Evolutionary conservation across 225 moss, liverwort and hornwort genomes (phyloP).

Genomic region (Bryum argenteum): DNA sequence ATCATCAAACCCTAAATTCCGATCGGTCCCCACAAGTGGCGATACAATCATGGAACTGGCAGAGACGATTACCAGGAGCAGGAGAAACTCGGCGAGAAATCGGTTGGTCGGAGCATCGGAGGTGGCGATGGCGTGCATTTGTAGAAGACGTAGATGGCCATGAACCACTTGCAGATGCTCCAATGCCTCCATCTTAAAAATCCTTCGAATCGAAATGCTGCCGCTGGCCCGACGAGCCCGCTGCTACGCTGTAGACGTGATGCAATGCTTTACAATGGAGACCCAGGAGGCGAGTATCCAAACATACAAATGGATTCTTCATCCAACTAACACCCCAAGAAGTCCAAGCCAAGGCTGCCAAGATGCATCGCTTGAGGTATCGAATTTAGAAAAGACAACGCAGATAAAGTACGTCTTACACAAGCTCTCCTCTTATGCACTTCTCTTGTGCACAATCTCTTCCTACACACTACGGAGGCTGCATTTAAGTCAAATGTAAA

Average conservation of each 20-base stretch:
- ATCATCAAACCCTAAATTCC: not conserved
- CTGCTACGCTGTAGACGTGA: no score
- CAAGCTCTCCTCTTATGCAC: no score
- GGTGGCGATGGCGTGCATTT: conserved; percentile 44
- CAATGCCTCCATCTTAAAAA: conserved; percentile 52
- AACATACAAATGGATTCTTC: not conserved
- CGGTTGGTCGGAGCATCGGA: conserved; percentile 35
- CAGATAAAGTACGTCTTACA: no score
- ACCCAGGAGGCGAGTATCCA: not conserved
- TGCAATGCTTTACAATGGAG: not conserved
- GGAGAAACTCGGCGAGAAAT: conserved; percentile 63
- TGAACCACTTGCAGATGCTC: conserved; percentile 69
- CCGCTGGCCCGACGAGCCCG: not conserved
- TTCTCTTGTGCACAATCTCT: no score
- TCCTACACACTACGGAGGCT: no score
- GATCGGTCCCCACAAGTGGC: not conserved
- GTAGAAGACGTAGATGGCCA: conserved; percentile 55
- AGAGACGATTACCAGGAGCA: conserved; percentile 47
- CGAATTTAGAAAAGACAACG: no score
- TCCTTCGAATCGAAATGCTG: not conserved
- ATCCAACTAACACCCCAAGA: not conserved
- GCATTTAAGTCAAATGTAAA: no score
- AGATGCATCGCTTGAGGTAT: no score
- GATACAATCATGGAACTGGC: not conserved
- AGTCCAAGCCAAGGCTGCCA: no score